Evolutionary conservation across 306 rosid species (phyloP), one percentile per base, ranked within the genome.

Genomic region (Quercus wislizeni): DNA sequence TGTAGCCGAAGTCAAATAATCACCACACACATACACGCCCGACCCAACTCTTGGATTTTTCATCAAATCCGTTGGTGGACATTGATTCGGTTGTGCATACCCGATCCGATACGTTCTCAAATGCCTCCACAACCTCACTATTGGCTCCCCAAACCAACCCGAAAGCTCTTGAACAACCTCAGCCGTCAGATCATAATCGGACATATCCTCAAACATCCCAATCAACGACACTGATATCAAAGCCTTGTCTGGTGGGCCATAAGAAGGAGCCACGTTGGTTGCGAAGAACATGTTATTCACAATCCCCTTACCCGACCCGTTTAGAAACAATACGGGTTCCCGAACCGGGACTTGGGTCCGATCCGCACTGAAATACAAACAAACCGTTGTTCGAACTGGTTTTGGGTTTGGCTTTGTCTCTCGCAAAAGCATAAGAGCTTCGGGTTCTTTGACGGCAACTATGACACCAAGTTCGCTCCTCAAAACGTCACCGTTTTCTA

Each of bases 241-340:
- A 21, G 88, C 91, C 78, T 87, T 84, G 4, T 62, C 87, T 1
- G 90, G 80, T 23, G 99, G 97, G 18, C 90, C 97, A 51, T 92
- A 94, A 0, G 95, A 87, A 5, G 87, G 88, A 23, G 92, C 97
- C 78, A 94, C 99, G 38, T 91, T 94, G 0, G 99, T 94, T 0
- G 89, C 92, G 56, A 94, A 94, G 74, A 92, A 94, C 97, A 94
- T 94, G 79, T 94, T 94, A 17, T 92, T 94, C 81, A 94, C 94
- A 27, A 94, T 80, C 13, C 97, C 99, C 27, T 85, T 79, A 7
- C 99, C 97, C 46, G 97, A 94, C 13, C 97, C 97, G 4, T 94
- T 94, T 0, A 94, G 64, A 69, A 88, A 86, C 55, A 94, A 77
- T 11, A 92, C 85, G 46, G 95, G 94, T 0, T 91, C 96, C 0